These are phyloP conservation scores for Fragaria vesca DNA, from an alignment of 306 rosid genomes.

Conservation along the genomic window DNA sequence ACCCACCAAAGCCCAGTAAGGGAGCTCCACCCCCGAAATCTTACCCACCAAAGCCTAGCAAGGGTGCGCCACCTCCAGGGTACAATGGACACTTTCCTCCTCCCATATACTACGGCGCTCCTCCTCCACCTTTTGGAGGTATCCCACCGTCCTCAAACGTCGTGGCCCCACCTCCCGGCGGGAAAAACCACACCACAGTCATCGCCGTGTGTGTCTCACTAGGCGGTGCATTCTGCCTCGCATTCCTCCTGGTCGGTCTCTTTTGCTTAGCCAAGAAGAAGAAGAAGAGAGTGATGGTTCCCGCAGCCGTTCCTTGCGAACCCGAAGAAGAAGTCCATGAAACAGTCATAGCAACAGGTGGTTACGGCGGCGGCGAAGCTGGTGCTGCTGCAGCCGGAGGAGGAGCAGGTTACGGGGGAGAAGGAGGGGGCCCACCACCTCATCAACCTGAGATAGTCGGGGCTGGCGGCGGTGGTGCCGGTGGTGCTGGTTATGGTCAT, in stretches of 20 bases:
- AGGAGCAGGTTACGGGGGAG: constrained; percentile 2
- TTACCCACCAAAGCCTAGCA: constrained; percentile 16
- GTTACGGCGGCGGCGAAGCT: not conserved
- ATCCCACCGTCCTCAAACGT: constrained; percentile 28
- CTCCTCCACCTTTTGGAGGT: constrained; percentile 20
- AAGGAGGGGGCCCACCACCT: not conserved
- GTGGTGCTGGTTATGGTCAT: constrained; percentile 9
- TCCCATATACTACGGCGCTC: not conserved
- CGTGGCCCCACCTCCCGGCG: constrained; percentile 31
- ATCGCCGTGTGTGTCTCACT: constrained; percentile 52
- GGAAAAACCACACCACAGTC: constrained; percentile 41
- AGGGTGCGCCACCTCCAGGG: constrained; percentile 8
- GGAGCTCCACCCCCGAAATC: constrained; percentile 6
- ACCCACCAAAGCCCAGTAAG: constrained; percentile 5
- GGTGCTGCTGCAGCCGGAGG: constrained; percentile 3
- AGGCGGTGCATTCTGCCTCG: constrained; percentile 43
- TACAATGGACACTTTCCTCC: constrained; percentile 1
- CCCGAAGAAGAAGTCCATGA: constrained; percentile 17
- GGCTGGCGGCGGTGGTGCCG: constrained; percentile 4
- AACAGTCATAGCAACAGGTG: not conserved
- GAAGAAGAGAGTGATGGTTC: constrained; percentile 38
- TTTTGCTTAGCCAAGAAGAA: constrained; percentile 48
- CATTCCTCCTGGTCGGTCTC: constrained; percentile 43
- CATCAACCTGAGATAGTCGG: constrained; percentile 1
- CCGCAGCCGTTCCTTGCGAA: constrained; percentile 31